Evolutionary conservation across 768 basidiomycete species (phyloP), one percentile per base, ranked within the genome.

Genomic region (Pholiota molesta): DNA sequence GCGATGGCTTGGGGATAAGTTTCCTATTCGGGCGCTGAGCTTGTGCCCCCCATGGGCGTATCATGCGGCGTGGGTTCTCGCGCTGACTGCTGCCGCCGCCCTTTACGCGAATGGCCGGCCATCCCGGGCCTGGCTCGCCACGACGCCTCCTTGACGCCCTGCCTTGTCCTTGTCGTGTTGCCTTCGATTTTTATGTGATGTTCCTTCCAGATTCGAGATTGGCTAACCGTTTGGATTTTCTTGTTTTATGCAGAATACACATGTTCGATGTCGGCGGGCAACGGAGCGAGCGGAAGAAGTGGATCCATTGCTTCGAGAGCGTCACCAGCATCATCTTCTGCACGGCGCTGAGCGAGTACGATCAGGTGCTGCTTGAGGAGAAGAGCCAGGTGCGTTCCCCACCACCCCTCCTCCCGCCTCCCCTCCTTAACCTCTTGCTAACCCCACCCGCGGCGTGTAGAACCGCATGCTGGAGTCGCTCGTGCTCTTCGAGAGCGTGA

Each of bases 391-490:
- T 86, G 55, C 23, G 82, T 74, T 26, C 26, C 26, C 26, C 26
- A 2, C 26, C 26, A 26, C 26, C 26, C 26, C 2, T 26, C 26
- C 26, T 26, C 26, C 26, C 4, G 2, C 26, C 26, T 26, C 26
- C 2, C 4, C 4, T 26, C 2, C 26, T 26, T 26, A 26, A 26
- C 26, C 4, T 26, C 26, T 39, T 14, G 60, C 33, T 16, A 3
- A 19, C 37, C 13, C 33, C 11, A 45, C 35, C 9, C 37, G 3
- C 21, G 37, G 2, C 23, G 8, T 4, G 17, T 42, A 92, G 89
- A 97, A 96, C 76, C 94, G 94, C 55, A 95, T 98, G 92, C 86
- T 89, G 66, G 95, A 97, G 74, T 91, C 93, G 1, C 77, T 97
- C 53, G 89, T 93, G 0, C 86, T 97, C 35, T 60, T 62, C 52